phyloP scores from a whole-genome alignment of 345 rosid species.

The Eucalyptus cloeziana region DNA sequence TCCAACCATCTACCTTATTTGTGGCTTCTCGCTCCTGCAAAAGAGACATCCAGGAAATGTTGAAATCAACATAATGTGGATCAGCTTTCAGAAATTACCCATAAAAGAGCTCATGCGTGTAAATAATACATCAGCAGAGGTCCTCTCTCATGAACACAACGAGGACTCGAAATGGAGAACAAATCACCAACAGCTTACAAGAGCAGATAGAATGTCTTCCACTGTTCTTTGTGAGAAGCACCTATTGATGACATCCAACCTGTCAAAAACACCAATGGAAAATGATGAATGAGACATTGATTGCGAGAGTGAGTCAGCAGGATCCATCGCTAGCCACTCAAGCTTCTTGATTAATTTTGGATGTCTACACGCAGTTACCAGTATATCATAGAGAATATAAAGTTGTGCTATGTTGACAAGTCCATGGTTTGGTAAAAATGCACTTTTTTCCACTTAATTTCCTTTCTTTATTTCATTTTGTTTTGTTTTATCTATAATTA shows the following conservation, averaged over 20 bases:
- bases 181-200: conserved; percentile 32
- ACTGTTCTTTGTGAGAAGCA: conserved; percentile 69
- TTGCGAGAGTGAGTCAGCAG: background rate
- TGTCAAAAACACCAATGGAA: background rate
- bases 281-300: background rate
- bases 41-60: background rate
- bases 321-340: background rate
- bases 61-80: background rate
- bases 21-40: conserved; percentile 49
- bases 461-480: background rate
- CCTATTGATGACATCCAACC: conserved; percentile 63
- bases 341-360: background rate
- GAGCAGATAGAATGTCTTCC: conserved; percentile 71
- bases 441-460: background rate
- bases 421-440: background rate
- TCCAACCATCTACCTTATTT: conserved; percentile 39
- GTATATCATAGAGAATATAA: background rate
- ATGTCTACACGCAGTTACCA: background rate
- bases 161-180: background rate
- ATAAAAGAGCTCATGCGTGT: background rate
- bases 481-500: background rate
- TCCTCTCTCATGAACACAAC: background rate
- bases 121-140: background rate
- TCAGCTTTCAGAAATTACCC: background rate
- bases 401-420: background rate